Conservation (phyloP, 2,329 filamentous ascomycete genomes). For the Trichoderma sp. region DNA sequence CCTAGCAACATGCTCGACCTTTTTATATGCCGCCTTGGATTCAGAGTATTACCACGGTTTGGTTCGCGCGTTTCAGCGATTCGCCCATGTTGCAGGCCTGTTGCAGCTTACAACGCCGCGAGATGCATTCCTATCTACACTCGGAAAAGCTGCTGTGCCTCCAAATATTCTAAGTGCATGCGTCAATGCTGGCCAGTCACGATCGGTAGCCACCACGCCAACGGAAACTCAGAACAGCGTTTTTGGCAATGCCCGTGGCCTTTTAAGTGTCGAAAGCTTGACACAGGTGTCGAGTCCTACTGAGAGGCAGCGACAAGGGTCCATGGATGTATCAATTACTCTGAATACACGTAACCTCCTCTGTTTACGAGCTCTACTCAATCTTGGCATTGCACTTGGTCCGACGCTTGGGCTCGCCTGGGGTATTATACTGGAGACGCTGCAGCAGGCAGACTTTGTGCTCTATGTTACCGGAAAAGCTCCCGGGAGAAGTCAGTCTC, state of each 20-base stretch:
- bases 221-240: constrained; percentile 57
- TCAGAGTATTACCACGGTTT: constrained; percentile 91
- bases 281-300: constrained; percentile 56
- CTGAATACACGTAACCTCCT: constrained; percentile 88
- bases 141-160: constrained; percentile 91
- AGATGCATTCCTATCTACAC: constrained; percentile 90
- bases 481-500: constrained; percentile 53
- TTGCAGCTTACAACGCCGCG: constrained; percentile 81
- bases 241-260: constrained; percentile 68
- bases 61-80: constrained; percentile 90
- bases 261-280: constrained; percentile 73
- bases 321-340: constrained; percentile 57
- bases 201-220: constrained; percentile 47
- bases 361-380: constrained; percentile 87
- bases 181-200: constrained; percentile 51
- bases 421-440: constrained; percentile 86
- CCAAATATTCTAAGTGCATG: constrained; percentile 70
- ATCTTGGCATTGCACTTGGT: constrained; percentile 90
- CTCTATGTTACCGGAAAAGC: constrained; percentile 65
- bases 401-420: constrained; percentile 84
- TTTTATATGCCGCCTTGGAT: constrained; percentile 87
- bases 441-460: constrained; percentile 91
- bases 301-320: constrained; percentile 62
- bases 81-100: constrained; percentile 91
- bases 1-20: constrained; percentile 91